Base-by-base conservation (phyloP, 2,329 filamentous ascomycete genomes). In the Hymenoscyphus occultus region DNA sequence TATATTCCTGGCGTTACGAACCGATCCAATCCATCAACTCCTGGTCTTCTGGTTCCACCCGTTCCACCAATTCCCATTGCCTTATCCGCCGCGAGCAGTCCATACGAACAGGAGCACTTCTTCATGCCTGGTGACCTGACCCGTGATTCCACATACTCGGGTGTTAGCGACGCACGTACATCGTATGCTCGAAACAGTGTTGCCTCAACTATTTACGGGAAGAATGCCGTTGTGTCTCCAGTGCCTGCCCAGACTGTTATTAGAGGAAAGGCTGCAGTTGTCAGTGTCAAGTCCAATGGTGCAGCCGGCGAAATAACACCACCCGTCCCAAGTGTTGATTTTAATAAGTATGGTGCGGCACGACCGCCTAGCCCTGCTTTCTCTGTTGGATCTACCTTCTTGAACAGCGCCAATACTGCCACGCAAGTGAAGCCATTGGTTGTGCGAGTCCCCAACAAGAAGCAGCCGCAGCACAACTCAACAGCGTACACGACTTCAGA, bases 1-100 rank as follows among this genome's bases (percentile, higher is more conserved):
- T 99, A 98, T 78, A 98, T 99, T 70, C 95, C 95, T 14, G 95
- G 95, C 66, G 93, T 98, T 73, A 97, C 92, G 67, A 97, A 97
- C 79, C 87, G 94, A 71, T 93, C 93, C 13, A 88, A 89, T 7
- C 90, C 91, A 5, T 89, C 90, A n/a, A 94, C 92, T 0, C 91
- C 92, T 2, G 88, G 87, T 48, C 81, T 92, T 22, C 84, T 94
- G 60, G 90, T 96, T 4, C 93, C 93, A n/a, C 94, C 94, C 0
- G 93, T 99, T 4, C 95, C 95, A 54, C 93, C 94, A 16, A 92
- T 98, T 67, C 94, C 95, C 58, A 87, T 85, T 71, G 82, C 85
- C 48, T 81, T 87, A 63, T 72, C 70, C 5, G 82, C 84, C 65
- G 79, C 81, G 66, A 83, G 80, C 73, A 86, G 80, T 64, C 86